Percentiles rank a stretch among this genome's conserved stretches.
phyloP scores from a whole-genome alignment of 441 rosid genomes.

The Pelargonium cotyledonis region DNA sequence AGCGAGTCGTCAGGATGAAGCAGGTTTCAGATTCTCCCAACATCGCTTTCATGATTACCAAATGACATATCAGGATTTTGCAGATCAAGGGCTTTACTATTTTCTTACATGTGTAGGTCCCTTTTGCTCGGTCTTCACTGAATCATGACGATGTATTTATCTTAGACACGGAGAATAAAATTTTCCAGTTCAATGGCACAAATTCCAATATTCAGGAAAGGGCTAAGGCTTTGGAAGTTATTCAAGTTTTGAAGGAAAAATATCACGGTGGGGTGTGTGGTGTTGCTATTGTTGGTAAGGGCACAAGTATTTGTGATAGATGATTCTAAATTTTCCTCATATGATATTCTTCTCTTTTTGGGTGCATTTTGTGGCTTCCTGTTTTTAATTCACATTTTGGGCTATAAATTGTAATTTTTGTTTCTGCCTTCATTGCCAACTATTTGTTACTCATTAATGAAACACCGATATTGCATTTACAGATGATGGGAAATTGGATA shows the following conservation, averaged over 20 bases:
- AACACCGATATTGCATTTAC: slow-evolving; percentile 14
- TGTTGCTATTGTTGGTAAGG: slow-evolving; percentile 96
- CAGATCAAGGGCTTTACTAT: too few species aligned
- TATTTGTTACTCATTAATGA: background rate
- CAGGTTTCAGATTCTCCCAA: slow-evolving; percentile 48
- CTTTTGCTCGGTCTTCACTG: slow-evolving; percentile 85
- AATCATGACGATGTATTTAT: slow-evolving; percentile 99
- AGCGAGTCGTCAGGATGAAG: slow-evolving; percentile 81
- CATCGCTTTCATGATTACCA: background rate
- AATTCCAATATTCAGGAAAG: slow-evolving; percentile 97
- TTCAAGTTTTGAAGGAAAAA: slow-evolving; percentile 89
- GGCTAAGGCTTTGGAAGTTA: slow-evolving; percentile 97
- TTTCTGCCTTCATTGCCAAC: background rate
- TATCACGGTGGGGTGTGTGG: slow-evolving; percentile 86
- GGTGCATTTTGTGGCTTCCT: background rate
- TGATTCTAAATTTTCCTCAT: background rate
- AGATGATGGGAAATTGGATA: slow-evolving; percentile 97
- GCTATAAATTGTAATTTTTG: slow-evolving; percentile 1
- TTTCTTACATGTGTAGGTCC: slow-evolving; percentile 44
- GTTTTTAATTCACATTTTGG: background rate
- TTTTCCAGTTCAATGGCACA: slow-evolving; percentile 95
- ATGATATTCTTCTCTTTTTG: background rate
- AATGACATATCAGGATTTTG: background rate
- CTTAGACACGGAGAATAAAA: slow-evolving; percentile 70
- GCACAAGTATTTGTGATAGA: slow-evolving; percentile 15